These are phyloP conservation scores for Curvularia spicifera DNA, from an alignment of 2,329 filamentous ascomycete genomes.

Conservation along the genomic window DNA sequence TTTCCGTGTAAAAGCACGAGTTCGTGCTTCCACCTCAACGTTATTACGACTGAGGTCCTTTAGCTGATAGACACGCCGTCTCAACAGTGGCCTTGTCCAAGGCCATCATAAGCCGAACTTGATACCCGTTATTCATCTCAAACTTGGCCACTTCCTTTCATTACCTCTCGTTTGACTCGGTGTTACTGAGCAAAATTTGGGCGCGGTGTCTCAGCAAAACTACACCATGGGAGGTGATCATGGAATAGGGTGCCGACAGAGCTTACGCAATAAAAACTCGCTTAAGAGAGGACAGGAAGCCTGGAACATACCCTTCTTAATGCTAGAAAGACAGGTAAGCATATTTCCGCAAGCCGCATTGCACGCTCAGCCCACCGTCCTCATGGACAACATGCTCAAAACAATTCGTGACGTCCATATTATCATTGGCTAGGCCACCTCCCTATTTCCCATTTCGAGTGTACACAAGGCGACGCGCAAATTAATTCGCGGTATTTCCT, in stretches of 20 bases:
- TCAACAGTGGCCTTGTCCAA: not conserved
- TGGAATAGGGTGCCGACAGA: too few species aligned
- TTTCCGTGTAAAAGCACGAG: constrained; percentile 4
- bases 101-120: constrained; percentile 1
- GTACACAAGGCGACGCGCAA: constrained; percentile 10
- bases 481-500: constrained; percentile 10
- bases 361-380: too few species aligned
- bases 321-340: not conserved
- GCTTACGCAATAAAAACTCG: too few species aligned
- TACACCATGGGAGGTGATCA: too few species aligned
- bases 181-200: constrained; percentile 1
- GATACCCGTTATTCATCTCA: constrained; percentile 1
- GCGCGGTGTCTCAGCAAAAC: not conserved
- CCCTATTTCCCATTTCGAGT: constrained; percentile 5
- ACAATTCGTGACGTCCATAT: constrained; percentile 9
- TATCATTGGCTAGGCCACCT: constrained; percentile 11
- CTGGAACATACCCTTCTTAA: not conserved
- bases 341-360: not conserved
- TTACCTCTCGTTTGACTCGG: constrained; percentile 11
- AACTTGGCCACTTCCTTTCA: constrained; percentile 11
- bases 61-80: not conserved
- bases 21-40: constrained; percentile 22
- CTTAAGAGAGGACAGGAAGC: not conserved
- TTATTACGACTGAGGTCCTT: constrained; percentile 5
- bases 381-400: too few species aligned